A percentile compares a stretch with the other conserved stretches of the same genome.
Evolutionary conservation across 1,284 basidiomycete species (phyloP).

Genomic region (Blastosporella zonata): DNA sequence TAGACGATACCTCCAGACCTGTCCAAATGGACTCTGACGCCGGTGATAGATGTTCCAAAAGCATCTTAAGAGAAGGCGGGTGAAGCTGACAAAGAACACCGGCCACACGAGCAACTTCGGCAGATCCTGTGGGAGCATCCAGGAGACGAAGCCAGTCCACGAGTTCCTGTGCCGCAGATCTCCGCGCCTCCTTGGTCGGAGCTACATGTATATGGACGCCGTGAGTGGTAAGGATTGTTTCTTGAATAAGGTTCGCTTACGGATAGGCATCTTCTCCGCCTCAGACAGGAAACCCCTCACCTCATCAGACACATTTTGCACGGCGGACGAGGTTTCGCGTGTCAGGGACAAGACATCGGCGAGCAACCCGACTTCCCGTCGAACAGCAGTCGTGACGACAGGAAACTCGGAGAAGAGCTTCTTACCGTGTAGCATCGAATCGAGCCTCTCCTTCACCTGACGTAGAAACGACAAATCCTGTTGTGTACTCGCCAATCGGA

Average conservation of each 20-base stretch:
- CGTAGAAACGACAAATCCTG: constrained; percentile 36
- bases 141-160: constrained; percentile 58
- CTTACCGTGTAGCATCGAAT: constrained; percentile 26
- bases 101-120: constrained; percentile 40
- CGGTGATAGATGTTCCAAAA: constrained; percentile 45
- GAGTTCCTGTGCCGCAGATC: constrained; percentile 46
- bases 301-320: constrained; percentile 8
- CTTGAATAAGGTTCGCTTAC: constrained; percentile 30
- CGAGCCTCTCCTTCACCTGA: constrained; percentile 37
- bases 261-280: constrained; percentile 37
- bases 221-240: neutral
- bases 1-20: constrained; percentile 25
- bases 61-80: constrained; percentile 37
- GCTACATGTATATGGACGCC: constrained; percentile 29
- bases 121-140: constrained; percentile 30
- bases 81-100: constrained; percentile 39
- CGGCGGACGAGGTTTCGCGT: neutral
- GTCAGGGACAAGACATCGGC: constrained; percentile 31
- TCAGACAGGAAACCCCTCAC: constrained; percentile 40
- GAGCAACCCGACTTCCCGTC: constrained; percentile 43
- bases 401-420: constrained; percentile 32
- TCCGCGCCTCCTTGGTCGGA: constrained; percentile 28
- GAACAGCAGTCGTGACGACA: constrained; percentile 42
- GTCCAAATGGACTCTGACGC: constrained; percentile 41
- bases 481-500: constrained; percentile 56